phyloP scores from a whole-genome alignment of 1,284 basidiomycete species.

The Ustilago hordei region DNA sequence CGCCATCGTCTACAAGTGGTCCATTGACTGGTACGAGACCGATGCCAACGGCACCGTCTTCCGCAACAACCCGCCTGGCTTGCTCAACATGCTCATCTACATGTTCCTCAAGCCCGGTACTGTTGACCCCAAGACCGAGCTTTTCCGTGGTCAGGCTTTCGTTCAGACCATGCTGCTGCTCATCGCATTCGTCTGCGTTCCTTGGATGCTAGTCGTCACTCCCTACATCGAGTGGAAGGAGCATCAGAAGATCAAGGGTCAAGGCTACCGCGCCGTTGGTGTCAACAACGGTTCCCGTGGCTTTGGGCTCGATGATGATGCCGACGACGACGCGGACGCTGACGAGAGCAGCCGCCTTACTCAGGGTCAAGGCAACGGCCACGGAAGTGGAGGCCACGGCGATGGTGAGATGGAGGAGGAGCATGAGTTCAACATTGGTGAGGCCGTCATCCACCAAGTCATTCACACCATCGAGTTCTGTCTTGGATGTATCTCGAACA shows the following conservation, averaged over 20 bases:
- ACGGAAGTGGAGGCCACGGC: slow-evolving; percentile 84
- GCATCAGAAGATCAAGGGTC: slow-evolving; percentile 82
- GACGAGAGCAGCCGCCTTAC: slow-evolving; percentile 71
- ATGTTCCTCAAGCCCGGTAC: slow-evolving; percentile 69
- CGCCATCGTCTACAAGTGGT: slow-evolving; percentile 98
- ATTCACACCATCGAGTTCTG: slow-evolving; percentile 87
- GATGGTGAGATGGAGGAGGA: slow-evolving; percentile 76
- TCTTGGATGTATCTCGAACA: slow-evolving; percentile 97
- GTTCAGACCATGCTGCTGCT: slow-evolving; percentile 85
- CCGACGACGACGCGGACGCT: slow-evolving; percentile 68
- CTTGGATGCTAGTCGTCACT: slow-evolving; percentile 92
- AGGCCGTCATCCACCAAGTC: slow-evolving; percentile 94
- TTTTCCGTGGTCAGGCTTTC: slow-evolving; percentile 88
- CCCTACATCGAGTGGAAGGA: slow-evolving; percentile 95
- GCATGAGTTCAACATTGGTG: slow-evolving; percentile 82
- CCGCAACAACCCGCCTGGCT: slow-evolving; percentile 79
- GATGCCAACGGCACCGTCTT: slow-evolving; percentile 73
- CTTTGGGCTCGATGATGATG: slow-evolving; percentile 47
- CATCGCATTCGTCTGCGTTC: slow-evolving; percentile 88
- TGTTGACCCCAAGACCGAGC: slow-evolving; percentile 77
- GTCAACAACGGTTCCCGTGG: slow-evolving; percentile 51
- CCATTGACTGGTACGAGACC: slow-evolving; percentile 83
- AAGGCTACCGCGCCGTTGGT: slow-evolving; percentile 80
- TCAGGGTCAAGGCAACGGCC: slow-evolving; percentile 72
- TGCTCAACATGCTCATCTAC: slow-evolving; percentile 74